phyloP scores from a whole-genome alignment of 108 stramenopile species.

The Nitzschia palea region DNA sequence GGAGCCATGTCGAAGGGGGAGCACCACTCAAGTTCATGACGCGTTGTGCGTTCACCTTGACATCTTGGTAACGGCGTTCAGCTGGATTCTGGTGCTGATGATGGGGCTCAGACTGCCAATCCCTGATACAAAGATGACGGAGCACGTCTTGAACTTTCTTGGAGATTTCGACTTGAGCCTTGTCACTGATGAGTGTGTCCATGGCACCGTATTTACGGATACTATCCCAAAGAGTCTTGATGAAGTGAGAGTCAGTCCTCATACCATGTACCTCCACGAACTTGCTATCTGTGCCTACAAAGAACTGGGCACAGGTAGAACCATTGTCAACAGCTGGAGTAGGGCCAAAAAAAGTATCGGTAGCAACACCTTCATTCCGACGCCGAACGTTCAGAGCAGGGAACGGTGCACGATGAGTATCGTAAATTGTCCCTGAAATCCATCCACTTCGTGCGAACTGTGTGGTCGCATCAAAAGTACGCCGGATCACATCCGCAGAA shows the following conservation, averaged over 20 bases:
- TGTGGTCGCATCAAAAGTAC: slow-evolving; percentile 29
- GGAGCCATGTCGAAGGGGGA: slow-evolving; percentile 26
- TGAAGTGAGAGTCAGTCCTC: slow-evolving; percentile 16
- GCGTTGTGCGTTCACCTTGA: slow-evolving; percentile 13
- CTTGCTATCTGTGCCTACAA: neutral
- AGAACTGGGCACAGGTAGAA: slow-evolving; percentile 17
- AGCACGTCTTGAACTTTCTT: slow-evolving; percentile 17
- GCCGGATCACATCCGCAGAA: slow-evolving; percentile 1
- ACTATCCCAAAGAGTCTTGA: slow-evolving; percentile 25
- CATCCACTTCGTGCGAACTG: slow-evolving; percentile 16
- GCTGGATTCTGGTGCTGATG: slow-evolving; percentile 39
- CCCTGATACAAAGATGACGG: slow-evolving; percentile 14
- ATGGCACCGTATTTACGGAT: slow-evolving; percentile 32
- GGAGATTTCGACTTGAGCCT: slow-evolving; percentile 16
- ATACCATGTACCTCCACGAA: neutral
- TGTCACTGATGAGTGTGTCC: slow-evolving; percentile 14
- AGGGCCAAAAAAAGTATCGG: slow-evolving; percentile 27
- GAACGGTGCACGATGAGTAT: neutral
- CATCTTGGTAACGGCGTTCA: slow-evolving; percentile 23
- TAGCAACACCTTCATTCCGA: slow-evolving; percentile 21
- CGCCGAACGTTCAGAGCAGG: slow-evolving; percentile 31
- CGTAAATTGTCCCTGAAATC: neutral
- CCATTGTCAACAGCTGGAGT: slow-evolving; percentile 22
- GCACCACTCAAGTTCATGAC: slow-evolving; percentile 27
- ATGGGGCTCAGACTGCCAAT: slow-evolving; percentile 26